A percentile compares a stretch with the other conserved stretches of the same genome.
phyloP scores from a whole-genome alignment of 176 grass and related monocot species.

The Secale cereale region DNA sequence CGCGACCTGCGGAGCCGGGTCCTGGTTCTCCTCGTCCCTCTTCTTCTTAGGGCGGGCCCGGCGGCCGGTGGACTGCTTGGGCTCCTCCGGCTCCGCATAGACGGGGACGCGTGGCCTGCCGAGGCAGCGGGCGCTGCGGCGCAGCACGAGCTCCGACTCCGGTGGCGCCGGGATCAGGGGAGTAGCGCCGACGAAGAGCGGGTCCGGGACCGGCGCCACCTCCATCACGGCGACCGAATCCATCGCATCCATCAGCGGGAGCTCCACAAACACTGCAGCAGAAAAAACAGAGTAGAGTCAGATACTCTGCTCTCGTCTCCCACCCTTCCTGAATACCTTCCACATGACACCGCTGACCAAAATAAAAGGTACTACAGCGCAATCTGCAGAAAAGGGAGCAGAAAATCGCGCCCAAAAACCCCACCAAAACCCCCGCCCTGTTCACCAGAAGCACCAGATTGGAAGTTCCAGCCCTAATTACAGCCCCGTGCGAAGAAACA shows the following conservation, averaged over 20 bases:
- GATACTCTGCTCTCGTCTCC: not conserved
- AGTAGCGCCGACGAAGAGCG: not conserved
- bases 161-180: not conserved
- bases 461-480: not conserved
- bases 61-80: conserved; percentile 22
- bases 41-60: conserved; percentile 27
- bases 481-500: not conserved
- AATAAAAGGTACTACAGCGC: not conserved
- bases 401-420: not conserved
- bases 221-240: conserved; percentile 31
- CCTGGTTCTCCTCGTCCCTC: conserved; percentile 31
- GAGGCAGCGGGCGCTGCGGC: conserved; percentile 42
- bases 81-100: conserved; percentile 24
- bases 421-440: not conserved
- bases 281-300: not conserved
- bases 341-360: not conserved
- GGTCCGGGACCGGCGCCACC: conserved; percentile 25
- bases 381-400: not conserved
- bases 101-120: conserved; percentile 1
- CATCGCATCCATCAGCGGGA: conserved; percentile 9
- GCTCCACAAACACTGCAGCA: not conserved
- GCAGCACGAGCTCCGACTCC: conserved; percentile 16
- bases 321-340: not conserved
- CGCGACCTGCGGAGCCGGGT: not conserved
- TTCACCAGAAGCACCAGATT: not conserved